Evolutionary conservation across 2,329 filamentous ascomycete species (phyloP).

Genomic region (Aspergillus uvarum): DNA sequence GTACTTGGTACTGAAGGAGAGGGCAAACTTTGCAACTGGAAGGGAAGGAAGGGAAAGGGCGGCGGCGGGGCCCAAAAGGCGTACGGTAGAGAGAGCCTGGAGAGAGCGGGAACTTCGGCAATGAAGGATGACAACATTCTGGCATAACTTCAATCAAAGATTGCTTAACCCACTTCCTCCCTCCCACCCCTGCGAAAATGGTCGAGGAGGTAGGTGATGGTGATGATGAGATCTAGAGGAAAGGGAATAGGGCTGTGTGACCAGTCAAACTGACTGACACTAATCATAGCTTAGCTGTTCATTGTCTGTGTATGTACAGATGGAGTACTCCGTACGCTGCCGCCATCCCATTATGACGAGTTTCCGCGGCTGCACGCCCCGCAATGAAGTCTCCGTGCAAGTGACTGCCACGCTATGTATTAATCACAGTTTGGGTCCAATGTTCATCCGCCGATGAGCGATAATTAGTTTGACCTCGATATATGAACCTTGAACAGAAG

Average conservation of each 20-base stretch:
- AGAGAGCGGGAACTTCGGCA: constrained; percentile 15
- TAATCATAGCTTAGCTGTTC: no score
- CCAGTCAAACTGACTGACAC: no score
- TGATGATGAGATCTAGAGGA: no score
- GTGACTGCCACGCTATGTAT: not conserved
- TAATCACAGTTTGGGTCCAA: no score
- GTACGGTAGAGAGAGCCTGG: no score
- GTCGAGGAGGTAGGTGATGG: not conserved
- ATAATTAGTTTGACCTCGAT: not conserved
- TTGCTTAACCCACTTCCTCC: not conserved
- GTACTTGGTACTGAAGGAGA: not conserved
- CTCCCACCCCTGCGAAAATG: not conserved
- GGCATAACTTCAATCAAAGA: not conserved
- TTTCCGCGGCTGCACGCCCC: not conserved
- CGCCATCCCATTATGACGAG: not conserved
- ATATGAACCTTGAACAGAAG: constrained; percentile 1
- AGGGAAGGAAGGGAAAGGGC: no score
- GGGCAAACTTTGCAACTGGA: no score
- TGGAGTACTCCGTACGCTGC: not conserved
- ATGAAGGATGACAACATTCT: constrained; percentile 8
- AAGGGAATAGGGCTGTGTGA: no score
- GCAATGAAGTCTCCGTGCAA: not conserved
- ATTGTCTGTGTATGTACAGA: no score
- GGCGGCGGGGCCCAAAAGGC: not conserved
- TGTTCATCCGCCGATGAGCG: not conserved